Evolutionary conservation across 2,329 filamentous ascomycete species (phyloP).

Genomic region (Fusarium tupiense): DNA sequence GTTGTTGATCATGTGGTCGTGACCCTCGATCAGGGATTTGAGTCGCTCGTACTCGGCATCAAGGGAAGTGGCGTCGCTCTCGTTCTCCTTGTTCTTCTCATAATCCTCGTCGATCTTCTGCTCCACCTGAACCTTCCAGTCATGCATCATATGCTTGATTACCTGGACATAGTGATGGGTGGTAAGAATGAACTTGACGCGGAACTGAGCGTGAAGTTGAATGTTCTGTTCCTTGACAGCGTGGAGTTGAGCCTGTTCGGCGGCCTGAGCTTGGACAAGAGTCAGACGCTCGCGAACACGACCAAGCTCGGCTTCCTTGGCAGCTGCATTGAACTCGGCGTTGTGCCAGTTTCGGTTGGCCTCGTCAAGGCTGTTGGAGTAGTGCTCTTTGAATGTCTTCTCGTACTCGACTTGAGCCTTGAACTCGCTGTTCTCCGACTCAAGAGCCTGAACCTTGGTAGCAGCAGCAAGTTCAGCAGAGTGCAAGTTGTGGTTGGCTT

Average conservation of each 20-base stretch:
- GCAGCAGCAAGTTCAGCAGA: no score
- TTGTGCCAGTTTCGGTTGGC: background rate
- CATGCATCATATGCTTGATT: background rate
- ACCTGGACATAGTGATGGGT: background rate
- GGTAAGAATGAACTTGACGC: background rate
- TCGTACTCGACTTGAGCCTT: background rate
- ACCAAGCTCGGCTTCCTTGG: background rate
- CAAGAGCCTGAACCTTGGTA: background rate
- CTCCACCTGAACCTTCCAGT: background rate
- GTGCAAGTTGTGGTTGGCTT: background rate
- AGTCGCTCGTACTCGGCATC: background rate
- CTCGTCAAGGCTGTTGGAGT: background rate
- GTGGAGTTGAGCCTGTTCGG: background rate
- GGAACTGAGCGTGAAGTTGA: background rate
- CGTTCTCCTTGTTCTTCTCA: background rate
- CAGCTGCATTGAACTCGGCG: background rate
- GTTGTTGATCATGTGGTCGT: background rate
- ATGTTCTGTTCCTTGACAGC: background rate
- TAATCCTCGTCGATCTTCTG: background rate
- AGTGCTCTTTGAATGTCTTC: background rate
- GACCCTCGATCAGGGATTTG: background rate
- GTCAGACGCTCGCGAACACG: background rate
- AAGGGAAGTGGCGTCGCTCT: background rate
- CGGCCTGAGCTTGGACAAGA: background rate
- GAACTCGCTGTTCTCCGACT: background rate